Base-by-base conservation (phyloP, 1,284 basidiomycete species). In the Boletus semigastroideus region DNA sequence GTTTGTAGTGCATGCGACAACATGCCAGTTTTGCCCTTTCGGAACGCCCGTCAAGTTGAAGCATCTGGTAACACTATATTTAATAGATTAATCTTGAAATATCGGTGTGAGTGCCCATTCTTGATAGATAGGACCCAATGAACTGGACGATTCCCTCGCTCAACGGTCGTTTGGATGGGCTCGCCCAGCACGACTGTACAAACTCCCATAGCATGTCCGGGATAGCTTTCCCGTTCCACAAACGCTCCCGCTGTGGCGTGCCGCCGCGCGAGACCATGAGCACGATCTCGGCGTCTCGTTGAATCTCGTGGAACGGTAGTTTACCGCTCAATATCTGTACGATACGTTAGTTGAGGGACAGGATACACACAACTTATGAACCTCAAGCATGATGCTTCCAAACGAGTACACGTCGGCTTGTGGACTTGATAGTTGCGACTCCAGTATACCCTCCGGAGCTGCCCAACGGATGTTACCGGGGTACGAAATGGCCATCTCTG, bases 391-490 rank as follows among this genome's bases (percentile, higher is more conserved):
- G 42, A 69, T n/a, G 5, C 66, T 48, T 33, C 64, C 64, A 19
- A 66, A 69, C 7, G 66, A 69, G 12, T 65, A 65, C 2, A 65
- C 41, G 31, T 65, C 64, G 1, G 59, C 54, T 44, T 44, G 37
- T 43, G 17, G 46, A 38, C 43, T 57, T 7, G 65, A 67, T 12
- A 66, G 56, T 7, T 64, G 63, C 4, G 48, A 46, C 19, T 31
- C 19, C 4, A 48, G 38, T 10, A 56, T 53, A 3, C 42, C 22
- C 8, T 58, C 54, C 22, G 17, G 63, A 8, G 63, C 63, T 16
- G 62, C 60, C 63, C 63, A 65, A 19, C 63, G 53, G 30, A 74
- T 58, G 12, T 73, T 65, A 2, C 66, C 64, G 1, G 63, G 63
- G 38, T 57, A 53, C 2, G 61, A 64, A 2, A 63, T 55, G 9